Evolutionary conservation across 306 rosid genomes (phyloP), one percentile per base, ranked within the genome.

Genomic region (Vigna hirtella): DNA sequence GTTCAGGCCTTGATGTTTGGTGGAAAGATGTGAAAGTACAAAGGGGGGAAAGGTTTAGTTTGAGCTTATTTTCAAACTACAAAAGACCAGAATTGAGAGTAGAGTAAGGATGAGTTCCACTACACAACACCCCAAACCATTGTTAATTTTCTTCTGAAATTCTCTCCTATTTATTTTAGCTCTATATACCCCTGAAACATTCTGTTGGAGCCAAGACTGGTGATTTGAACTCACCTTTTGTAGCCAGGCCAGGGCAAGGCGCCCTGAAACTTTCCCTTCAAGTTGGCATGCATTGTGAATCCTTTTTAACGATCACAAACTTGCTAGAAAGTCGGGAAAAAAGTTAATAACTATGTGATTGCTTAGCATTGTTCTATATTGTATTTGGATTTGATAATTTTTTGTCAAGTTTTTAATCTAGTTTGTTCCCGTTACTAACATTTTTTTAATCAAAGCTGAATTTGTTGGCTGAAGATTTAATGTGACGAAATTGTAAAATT

Each of bases 161-260:
- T 74, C 15, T 67, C 50, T 16, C 47, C 40, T 1, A n/a, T 22
- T 11, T 32, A 2, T 36, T 15, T 9, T 6, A 40, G 66, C 14
- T 66, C 47, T 16, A 43, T 14, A 42, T 68, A 28, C 36, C 56
- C 28, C 18, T 15, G 22, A 28, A 66, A 42, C 36, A 8, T 50
- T 82, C 47, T 62, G 26, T 62, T 16, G 55, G 55, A 70, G 70
- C 70, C 32, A 24, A 74, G 57, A 73, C 32, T 66, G 61, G 75
- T 56, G 72, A 34, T 59, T 20, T 74, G 22, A 42, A 5, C 32
- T 59, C 64, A 66, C 79, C 55, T 20, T 66, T 43, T 38, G 51
- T 53, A 7, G 58, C 53, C 57, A 32, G 58, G 20, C 11, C 48
- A 32, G 2, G 18, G 8, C 51, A 59, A 26, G 15, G 40, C 58